Conservation (phyloP, 352 stramenopile genomes). For the Peronospora tabacina region DNA sequence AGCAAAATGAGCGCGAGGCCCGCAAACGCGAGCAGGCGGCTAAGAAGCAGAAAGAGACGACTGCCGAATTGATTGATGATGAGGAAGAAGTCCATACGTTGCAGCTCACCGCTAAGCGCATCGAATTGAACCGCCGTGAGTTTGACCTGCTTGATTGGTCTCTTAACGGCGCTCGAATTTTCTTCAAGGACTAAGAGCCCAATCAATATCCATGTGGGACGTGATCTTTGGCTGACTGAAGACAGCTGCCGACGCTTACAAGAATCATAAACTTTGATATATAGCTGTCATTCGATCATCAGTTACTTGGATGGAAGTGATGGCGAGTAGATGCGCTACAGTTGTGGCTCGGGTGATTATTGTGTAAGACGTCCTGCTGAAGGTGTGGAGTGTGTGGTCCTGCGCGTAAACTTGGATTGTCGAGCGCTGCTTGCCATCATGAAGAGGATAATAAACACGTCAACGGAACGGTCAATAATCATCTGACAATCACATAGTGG, state of each 20-base stretch:
- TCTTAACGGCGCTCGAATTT: constrained; percentile 86
- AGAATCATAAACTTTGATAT: too few species aligned
- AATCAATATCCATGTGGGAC: not conserved
- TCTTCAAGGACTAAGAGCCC: constrained; percentile 79
- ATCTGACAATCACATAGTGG: not conserved
- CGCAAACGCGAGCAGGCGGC: constrained; percentile 70
- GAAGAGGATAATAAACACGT: not conserved
- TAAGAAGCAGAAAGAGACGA: constrained; percentile 79
- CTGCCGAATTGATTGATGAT: constrained; percentile 76
- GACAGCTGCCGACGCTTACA: too few species aligned
- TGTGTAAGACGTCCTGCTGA: too few species aligned
- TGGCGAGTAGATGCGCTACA: too few species aligned
- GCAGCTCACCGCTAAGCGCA: constrained; percentile 81
- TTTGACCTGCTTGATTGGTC: constrained; percentile 89
- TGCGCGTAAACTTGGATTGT: too few species aligned
- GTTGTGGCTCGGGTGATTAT: too few species aligned
- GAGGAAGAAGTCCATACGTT: constrained; percentile 84
- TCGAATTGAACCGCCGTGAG: constrained; percentile 81
- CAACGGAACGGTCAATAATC: not conserved
- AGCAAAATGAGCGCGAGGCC: constrained; percentile 71
- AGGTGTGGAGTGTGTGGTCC: too few species aligned
- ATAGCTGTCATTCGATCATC: too few species aligned
- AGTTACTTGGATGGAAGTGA: too few species aligned
- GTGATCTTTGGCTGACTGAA: not conserved
- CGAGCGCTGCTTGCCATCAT: not conserved